phyloP scores from a whole-genome alignment of 345 rosid species.

The Melaleuca quinquenervia region DNA sequence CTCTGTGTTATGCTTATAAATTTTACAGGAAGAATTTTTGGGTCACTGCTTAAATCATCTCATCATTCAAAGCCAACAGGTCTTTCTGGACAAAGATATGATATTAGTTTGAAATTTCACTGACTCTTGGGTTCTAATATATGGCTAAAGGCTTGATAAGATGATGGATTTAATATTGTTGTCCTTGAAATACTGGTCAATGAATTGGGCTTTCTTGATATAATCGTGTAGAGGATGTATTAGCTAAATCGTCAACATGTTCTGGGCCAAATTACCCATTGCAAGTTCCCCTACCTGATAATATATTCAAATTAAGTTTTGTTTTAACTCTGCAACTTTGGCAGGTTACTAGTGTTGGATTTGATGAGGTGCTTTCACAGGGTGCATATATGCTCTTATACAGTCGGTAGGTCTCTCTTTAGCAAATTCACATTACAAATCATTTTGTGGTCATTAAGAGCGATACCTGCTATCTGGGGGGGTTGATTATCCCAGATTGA shows the following conservation, averaged over 20 bases:
- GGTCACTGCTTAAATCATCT: background rate
- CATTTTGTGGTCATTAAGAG: background rate
- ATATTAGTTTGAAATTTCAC: background rate
- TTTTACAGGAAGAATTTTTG: background rate
- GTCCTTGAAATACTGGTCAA: background rate
- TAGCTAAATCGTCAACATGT: background rate
- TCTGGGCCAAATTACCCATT: background rate
- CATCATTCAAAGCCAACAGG: background rate
- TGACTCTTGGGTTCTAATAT: background rate
- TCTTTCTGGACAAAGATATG: background rate
- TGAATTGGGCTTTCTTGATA: background rate
- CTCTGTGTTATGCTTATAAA: background rate
- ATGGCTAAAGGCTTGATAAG: background rate
- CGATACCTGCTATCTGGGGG: background rate
- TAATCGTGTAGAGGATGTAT: background rate
- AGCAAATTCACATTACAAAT: background rate
- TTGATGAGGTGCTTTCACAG: conserved; percentile 88
- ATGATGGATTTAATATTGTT: background rate
- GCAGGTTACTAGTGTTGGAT: conserved; percentile 57
- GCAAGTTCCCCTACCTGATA: background rate
- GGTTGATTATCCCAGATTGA: background rate
- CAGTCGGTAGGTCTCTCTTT: conserved; percentile 48
- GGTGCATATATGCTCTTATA: conserved; percentile 96
- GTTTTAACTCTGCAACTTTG: conserved; percentile 9
- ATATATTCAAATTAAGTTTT: background rate